Evolutionary conservation across 768 basidiomycete species (phyloP).

Genomic region (Russula lepida): DNA sequence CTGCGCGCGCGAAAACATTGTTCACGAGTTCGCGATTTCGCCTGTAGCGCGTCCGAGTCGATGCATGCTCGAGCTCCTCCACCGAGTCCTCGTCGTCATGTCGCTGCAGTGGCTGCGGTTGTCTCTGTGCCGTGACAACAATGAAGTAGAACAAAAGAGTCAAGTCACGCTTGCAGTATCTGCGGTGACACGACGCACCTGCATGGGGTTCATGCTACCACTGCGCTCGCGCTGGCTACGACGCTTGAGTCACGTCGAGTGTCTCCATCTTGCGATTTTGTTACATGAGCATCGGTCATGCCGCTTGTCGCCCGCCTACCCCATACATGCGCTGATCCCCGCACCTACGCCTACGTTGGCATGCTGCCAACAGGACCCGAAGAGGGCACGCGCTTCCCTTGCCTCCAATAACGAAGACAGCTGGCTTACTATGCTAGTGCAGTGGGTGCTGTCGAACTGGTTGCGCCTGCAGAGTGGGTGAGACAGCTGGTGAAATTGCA

Average conservation of each 20-base stretch:
- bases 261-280: constrained; percentile 68
- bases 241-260: constrained; percentile 58
- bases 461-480: constrained; percentile 47
- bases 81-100: constrained; percentile 21
- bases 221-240: constrained; percentile 32
- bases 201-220: constrained; percentile 26
- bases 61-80: constrained; percentile 63
- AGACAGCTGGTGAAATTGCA: constrained; percentile 39
- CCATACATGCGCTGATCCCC: too few species aligned
- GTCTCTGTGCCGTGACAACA: background rate
- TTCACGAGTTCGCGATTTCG: constrained; percentile 83
- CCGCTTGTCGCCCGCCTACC: constrained; percentile 23
- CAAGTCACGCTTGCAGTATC: background rate
- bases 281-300: constrained; percentile 63
- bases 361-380: constrained; percentile 1
- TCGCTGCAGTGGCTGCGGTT: constrained; percentile 16
- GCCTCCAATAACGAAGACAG: constrained; percentile 64
- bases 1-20: constrained; percentile 68
- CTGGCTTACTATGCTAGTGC: constrained; percentile 53
- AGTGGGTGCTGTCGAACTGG: constrained; percentile 69
- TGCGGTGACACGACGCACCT: background rate
- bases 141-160: background rate
- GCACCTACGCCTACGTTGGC: constrained; percentile 6
- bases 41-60: constrained; percentile 63
- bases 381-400: constrained; percentile 51